Evolutionary conservation across 495 filamentous ascomycete species (phyloP).

Genomic region (Neurospora sp.): DNA sequence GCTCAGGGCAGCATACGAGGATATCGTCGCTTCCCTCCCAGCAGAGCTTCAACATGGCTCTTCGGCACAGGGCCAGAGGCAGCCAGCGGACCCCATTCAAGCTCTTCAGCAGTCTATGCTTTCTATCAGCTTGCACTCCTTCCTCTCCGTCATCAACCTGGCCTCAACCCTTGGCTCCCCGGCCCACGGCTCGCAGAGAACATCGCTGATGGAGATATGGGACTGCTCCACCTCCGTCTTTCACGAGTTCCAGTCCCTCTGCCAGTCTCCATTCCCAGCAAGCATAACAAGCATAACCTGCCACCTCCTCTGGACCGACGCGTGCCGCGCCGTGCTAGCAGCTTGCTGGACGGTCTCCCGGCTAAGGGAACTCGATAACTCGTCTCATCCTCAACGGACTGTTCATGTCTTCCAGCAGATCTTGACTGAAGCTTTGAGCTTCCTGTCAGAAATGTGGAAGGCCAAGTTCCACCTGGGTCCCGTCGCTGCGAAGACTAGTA

Average conservation of each 20-base stretch:
- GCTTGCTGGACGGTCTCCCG: conserved; percentile 5
- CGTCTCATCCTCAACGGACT: conserved; percentile 1
- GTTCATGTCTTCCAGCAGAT: conserved; percentile 6
- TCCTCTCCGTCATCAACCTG: conserved; percentile 4
- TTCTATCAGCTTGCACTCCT: conserved; percentile 5
- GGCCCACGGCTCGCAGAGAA: too few species aligned
- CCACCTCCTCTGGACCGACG: conserved; percentile 13
- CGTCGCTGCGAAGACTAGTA: conserved; percentile 2
- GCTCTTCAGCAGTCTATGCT: conserved; percentile 10
- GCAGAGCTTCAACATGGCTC: neutral
- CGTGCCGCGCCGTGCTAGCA: conserved; percentile 4
- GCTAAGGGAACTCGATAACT: neutral
- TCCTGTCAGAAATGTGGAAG: conserved; percentile 2
- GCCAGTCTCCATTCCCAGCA: neutral
- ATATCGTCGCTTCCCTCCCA: conserved; percentile 1
- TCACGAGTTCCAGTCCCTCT: conserved; percentile 10
- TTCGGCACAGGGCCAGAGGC: too few species aligned
- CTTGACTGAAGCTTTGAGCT: neutral
- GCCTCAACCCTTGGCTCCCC: neutral
- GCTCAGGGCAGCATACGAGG: neutral
- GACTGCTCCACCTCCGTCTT: conserved; percentile 8
- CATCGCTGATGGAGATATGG: conserved; percentile 6
- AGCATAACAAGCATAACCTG: neutral
- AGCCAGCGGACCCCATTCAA: neutral
- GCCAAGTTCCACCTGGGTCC: conserved; percentile 7